These are phyloP conservation scores for Ramaria sp. DNA, from an alignment of 768 basidiomycete genomes.

Conservation along the genomic window DNA sequence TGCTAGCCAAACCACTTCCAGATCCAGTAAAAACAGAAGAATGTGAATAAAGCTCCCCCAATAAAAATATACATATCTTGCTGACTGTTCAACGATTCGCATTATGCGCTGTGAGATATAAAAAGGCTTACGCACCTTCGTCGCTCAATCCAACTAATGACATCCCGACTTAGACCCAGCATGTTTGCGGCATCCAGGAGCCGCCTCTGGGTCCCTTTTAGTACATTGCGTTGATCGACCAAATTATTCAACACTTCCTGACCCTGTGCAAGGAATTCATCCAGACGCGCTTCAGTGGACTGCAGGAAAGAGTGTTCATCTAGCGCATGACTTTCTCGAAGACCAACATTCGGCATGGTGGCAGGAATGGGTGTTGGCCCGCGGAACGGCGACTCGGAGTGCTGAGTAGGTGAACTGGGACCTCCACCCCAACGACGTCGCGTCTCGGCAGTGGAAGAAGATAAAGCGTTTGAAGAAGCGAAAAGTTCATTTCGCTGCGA, in stretches of 20 bases:
- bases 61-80: conserved; percentile 95
- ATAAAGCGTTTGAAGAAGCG: conserved; percentile 27
- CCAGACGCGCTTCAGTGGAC: conserved; percentile 69
- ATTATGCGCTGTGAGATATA: neutral
- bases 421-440: conserved; percentile 49
- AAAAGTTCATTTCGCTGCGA: conserved; percentile 58
- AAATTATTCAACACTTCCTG: conserved; percentile 85
- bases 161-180: conserved; percentile 83
- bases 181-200: conserved; percentile 89
- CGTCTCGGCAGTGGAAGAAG: conserved; percentile 40
- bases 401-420: conserved; percentile 16
- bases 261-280: conserved; percentile 89
- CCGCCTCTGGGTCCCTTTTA: conserved; percentile 89
- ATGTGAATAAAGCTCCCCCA: conserved; percentile 74
- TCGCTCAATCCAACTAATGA: conserved; percentile 95
- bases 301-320: conserved; percentile 85
- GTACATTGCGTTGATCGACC: conserved; percentile 82
- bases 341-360: conserved; percentile 36
- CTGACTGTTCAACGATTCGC: conserved; percentile 39
- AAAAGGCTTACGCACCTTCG: conserved; percentile 52
- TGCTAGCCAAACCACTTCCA: conserved; percentile 72
- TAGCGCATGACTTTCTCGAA: conserved; percentile 69
- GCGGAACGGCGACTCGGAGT: conserved; percentile 81
- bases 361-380: conserved; percentile 31
- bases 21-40: conserved; percentile 89